phyloP scores from a whole-genome alignment of 2,329 filamentous ascomycete genomes.

The Claviceps pazoutovae region DNA sequence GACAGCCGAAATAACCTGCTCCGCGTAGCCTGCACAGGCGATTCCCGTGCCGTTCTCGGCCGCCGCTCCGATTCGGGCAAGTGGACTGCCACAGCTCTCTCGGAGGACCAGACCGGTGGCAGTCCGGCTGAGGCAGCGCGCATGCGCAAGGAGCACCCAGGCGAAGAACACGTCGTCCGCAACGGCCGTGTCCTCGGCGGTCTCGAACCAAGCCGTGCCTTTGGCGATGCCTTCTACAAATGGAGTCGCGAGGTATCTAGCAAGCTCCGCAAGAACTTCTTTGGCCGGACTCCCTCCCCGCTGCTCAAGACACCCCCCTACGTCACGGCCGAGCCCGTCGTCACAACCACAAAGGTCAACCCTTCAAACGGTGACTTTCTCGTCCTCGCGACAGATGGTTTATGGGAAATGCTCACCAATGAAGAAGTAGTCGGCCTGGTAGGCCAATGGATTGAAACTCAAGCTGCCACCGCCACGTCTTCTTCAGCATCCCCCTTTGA shows the following conservation, averaged over 20 bases:
- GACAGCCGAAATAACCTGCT: constrained; percentile 76
- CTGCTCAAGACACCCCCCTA: constrained; percentile 86
- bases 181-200: constrained; percentile 87
- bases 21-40: constrained; percentile 88
- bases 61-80: constrained; percentile 66
- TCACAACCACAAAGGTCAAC: constrained; percentile 84
- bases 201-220: constrained; percentile 83
- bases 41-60: constrained; percentile 88
- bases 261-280: constrained; percentile 73
- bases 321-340: constrained; percentile 87
- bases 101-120: constrained; percentile 84
- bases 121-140: constrained; percentile 75
- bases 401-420: constrained; percentile 99
- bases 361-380: constrained; percentile 88
- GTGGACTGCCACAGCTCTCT: constrained; percentile 83
- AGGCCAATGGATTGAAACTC: constrained; percentile 87
- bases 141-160: constrained; percentile 74
- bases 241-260: constrained; percentile 79
- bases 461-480: constrained; percentile 28
- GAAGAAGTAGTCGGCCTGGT: constrained; percentile 95
- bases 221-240: constrained; percentile 94
- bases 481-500: constrained; percentile 50
- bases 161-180: constrained; percentile 72
- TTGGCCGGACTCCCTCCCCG: constrained; percentile 64
- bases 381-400: constrained; percentile 87